Evolutionary conservation across 345 rosid genomes (phyloP).

Genomic region (Eucalyptus cladocalyx): DNA sequence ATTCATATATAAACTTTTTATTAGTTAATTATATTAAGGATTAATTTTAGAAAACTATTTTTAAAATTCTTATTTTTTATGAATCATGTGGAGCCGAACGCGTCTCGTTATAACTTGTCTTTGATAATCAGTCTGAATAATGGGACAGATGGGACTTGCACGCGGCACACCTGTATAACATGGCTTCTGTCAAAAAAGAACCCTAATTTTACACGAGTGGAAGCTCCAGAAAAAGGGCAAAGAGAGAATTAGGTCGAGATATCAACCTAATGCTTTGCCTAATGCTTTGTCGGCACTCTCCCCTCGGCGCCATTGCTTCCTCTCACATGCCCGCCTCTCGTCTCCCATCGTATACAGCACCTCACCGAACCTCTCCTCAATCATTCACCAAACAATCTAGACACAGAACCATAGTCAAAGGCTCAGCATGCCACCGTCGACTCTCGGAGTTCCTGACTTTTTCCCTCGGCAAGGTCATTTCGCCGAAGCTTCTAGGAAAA

Average conservation of each 20-base stretch:
- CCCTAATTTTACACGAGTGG: background rate
- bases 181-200: background rate
- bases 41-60: background rate
- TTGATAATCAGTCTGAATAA: background rate
- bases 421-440: background rate
- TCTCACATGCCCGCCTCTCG: background rate
- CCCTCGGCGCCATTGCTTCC: background rate
- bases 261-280: background rate
- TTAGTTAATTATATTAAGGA: too few species aligned
- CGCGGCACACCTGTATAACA: background rate
- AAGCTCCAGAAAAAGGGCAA: background rate
- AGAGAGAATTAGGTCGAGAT: background rate
- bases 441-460: background rate
- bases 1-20: too few species aligned
- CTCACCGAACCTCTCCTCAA: background rate
- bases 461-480: background rate
- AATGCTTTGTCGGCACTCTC: background rate
- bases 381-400: background rate
- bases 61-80: too few species aligned
- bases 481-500: background rate
- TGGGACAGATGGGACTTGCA: background rate
- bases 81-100: background rate
- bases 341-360: background rate
- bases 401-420: background rate
- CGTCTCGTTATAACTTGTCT: background rate